Conservation (phyloP, 148 eudicot genomes). For the Cornus controversa region DNA sequence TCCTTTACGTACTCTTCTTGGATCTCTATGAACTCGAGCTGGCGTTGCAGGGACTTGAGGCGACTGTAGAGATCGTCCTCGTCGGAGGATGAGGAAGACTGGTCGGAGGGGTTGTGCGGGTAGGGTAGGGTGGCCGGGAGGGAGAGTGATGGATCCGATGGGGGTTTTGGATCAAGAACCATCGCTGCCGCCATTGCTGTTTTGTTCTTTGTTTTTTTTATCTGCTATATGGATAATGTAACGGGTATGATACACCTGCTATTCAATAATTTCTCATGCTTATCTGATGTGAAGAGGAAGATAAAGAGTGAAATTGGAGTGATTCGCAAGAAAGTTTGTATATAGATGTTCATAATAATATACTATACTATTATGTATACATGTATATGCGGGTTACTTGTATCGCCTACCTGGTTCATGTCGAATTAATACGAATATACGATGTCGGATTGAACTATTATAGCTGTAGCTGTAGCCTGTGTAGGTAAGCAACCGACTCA, state of each 20-base stretch:
- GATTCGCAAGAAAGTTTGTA: background rate
- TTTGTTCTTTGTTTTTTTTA: background rate
- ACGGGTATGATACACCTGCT: no score
- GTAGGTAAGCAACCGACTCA: no score
- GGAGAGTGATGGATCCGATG: conserved; percentile 16
- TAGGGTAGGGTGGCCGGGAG: conserved; percentile 8
- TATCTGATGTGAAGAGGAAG: background rate
- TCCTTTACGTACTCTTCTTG: conserved; percentile 86
- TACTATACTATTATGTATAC: no score
- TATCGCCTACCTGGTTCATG: no score
- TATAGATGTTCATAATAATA: no score
- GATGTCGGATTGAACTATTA: no score
- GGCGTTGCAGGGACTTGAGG: conserved; percentile 57
- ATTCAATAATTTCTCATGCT: no score
- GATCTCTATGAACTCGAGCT: conserved; percentile 71
- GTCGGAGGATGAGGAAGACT: conserved; percentile 18
- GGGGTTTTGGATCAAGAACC: conserved; percentile 55
- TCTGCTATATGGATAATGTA: no score
- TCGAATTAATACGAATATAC: no score
- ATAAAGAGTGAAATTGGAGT: background rate
- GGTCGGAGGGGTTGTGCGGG: conserved; percentile 13
- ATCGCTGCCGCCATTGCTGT: conserved; percentile 49
- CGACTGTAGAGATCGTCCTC: conserved; percentile 72
- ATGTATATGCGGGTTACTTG: no score
- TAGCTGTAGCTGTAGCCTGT: no score